phyloP scores from a whole-genome alignment of 2,329 filamentous ascomycete species.

The Chrysosporium keratinophilum region DNA sequence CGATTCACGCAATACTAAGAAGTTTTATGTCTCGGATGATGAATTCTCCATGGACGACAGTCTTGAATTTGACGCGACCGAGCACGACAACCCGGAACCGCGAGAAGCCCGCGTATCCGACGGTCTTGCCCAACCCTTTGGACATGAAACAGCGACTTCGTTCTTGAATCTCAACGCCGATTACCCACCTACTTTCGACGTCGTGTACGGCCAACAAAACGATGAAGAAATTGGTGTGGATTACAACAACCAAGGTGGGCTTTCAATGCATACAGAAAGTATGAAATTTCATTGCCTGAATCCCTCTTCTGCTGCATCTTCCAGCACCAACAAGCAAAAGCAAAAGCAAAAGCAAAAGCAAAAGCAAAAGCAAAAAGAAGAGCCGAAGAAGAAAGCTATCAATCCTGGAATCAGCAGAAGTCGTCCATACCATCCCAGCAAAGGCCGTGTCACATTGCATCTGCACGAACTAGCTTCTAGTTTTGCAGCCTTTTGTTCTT shows the following conservation, averaged over 20 bases:
- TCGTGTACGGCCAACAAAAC: neutral
- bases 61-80: neutral
- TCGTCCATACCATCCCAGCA: no score
- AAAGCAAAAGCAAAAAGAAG: no score
- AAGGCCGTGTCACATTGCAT: no score
- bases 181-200: neutral
- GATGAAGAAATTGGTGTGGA: conserved; percentile 8
- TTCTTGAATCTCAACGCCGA: neutral
- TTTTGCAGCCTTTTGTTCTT: conserved; percentile 3
- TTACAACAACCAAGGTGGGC: conserved; percentile 5
- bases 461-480: conserved; percentile 10
- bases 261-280: conserved; percentile 16
- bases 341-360: neutral
- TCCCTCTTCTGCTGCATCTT: conserved; percentile 6
- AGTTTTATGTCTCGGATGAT: conserved; percentile 17
- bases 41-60: conserved; percentile 8
- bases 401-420: no score
- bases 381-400: no score
- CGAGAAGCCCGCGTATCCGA: neutral
- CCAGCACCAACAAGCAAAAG: neutral
- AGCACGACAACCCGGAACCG: neutral
- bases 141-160: neutral
- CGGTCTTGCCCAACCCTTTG: neutral
- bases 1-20: conserved; percentile 11
- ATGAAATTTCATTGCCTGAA: conserved; percentile 15